Conservation (phyloP, 2,329 filamentous ascomycete genomes). For the Cytospora piceicola region DNA sequence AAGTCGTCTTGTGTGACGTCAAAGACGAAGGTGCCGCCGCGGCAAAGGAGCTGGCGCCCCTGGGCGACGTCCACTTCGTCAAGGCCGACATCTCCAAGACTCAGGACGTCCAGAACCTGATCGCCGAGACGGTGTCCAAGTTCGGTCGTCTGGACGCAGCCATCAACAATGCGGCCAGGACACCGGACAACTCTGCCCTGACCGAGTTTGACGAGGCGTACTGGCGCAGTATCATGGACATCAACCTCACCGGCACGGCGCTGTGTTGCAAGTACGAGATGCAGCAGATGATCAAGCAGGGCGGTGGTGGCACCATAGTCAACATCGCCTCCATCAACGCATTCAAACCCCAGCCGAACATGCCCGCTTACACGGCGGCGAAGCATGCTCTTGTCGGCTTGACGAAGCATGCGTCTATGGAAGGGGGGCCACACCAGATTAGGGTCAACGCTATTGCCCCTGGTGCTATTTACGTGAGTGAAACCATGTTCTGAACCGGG, state of each 20-base stretch:
- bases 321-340: constrained; percentile 4
- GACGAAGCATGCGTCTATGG: not conserved
- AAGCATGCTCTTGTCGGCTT: constrained; percentile 3
- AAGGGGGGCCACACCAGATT: not conserved
- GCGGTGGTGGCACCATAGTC: constrained; percentile 4
- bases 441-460: not conserved
- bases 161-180: constrained; percentile 1
- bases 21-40: not conserved
- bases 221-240: not conserved
- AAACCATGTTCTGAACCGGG: not conserved
- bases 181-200: not conserved
- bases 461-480: not conserved
- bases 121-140: not conserved
- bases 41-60: not conserved
- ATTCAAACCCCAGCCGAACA: not conserved
- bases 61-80: constrained; percentile 4
- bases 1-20: constrained; percentile 42
- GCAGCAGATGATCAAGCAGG: not conserved
- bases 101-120: not conserved
- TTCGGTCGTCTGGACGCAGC: not conserved
- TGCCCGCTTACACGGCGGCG: not conserved
- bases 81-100: not conserved
- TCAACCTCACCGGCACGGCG: constrained; percentile 9
- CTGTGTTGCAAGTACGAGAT: constrained; percentile 1
- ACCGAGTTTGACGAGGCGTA: constrained; percentile 6